Evolutionary conservation across 306 rosid species (phyloP), one percentile per base, ranked within the genome.

Genomic region (Prunus salicina): DNA sequence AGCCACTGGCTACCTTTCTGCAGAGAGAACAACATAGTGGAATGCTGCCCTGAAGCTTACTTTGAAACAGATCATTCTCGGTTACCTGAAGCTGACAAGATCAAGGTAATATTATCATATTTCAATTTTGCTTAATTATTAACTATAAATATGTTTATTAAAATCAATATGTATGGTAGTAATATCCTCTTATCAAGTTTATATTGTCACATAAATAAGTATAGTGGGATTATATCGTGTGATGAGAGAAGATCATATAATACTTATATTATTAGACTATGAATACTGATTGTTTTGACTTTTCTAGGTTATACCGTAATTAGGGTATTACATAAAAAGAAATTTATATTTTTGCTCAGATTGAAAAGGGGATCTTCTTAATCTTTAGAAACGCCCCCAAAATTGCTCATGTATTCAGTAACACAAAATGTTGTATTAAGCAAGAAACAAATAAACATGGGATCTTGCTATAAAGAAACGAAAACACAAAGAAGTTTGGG

Each of bases 1-100:
- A 69, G 34, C 1, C 76, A 82, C 57, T 84, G 90, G 88, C 13
- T 84, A 46, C 87, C 90, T 12, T 84, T 86, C 51, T 84, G 90
- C 64, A 68, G 64, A 55, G 28, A 72, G 5, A 82, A 80, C 61
- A 68, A 63, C 53, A 46, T 87, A 3, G 76, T 74, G 14, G 78
- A 79, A 3, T 57, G 84, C 14, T 64, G 69, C 45, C 88, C 88
- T 0, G 84, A 82, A 28, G 85, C 65, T 3, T 84, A 57, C 47
- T 83, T 84, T 38, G 55, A 76, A 41, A 46, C 65, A 4, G 63
- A 71, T 20, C 53, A 47, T 57, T 28, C 58, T 70, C 58, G 20
- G 4, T 12, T 2, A 43, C 25, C 68, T 2, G 83, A 82, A 19
- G 65, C 72, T 32, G 72, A 73, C 22, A 68, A 79, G 15, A 79